These are phyloP conservation scores for Pisolithus microcarpus DNA, from an alignment of 768 basidiomycete genomes.

Conservation along the genomic window DNA sequence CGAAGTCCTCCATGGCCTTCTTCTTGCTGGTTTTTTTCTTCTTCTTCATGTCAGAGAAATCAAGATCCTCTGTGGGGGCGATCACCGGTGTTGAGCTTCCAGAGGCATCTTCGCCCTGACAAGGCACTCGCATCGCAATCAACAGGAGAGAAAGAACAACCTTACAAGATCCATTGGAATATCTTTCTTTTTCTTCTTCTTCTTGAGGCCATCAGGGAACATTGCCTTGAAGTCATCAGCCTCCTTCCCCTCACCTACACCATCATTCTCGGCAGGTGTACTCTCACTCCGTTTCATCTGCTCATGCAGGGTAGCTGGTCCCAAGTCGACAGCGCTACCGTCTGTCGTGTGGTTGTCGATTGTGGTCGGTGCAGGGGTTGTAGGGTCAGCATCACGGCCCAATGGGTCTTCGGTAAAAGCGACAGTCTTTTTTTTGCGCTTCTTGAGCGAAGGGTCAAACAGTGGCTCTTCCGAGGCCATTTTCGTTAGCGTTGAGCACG, in stretches of 20 bases:
- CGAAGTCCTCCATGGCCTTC: conserved; percentile 86
- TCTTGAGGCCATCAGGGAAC: conserved; percentile 79
- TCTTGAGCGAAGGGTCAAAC: conserved; percentile 80
- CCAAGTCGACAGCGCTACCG: conserved; percentile 72
- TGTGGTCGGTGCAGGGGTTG: conserved; percentile 63
- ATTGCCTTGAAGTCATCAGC: conserved; percentile 76
- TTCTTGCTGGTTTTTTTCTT: conserved; percentile 94
- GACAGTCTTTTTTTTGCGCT: conserved; percentile 82
- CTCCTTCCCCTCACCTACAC: conserved; percentile 42
- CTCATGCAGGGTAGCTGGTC: conserved; percentile 68
- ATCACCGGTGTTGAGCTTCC: conserved; percentile 54
- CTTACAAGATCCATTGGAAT: conserved; percentile 76
- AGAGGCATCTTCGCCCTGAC: conserved; percentile 55
- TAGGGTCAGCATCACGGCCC: conserved; percentile 77
- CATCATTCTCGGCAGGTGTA: conserved; percentile 27
- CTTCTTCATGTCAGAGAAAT: conserved; percentile 96
- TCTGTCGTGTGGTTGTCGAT: conserved; percentile 65
- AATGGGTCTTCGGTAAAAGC: conserved; percentile 81
- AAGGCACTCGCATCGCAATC: conserved; percentile 2
- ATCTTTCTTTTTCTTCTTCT: conserved; percentile 92
- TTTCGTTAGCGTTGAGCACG: not conserved
- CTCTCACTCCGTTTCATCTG: conserved; percentile 51
- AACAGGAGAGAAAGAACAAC: conserved; percentile 3
- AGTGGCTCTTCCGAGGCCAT: conserved; percentile 69
- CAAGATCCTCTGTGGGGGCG: conserved; percentile 59